A percentile compares a stretch with the other conserved stretches of the same genome.
These are phyloP conservation scores for Spergularia bocconei DNA, from an alignment of 148 eudicot genomes.

Conservation along the genomic window DNA sequence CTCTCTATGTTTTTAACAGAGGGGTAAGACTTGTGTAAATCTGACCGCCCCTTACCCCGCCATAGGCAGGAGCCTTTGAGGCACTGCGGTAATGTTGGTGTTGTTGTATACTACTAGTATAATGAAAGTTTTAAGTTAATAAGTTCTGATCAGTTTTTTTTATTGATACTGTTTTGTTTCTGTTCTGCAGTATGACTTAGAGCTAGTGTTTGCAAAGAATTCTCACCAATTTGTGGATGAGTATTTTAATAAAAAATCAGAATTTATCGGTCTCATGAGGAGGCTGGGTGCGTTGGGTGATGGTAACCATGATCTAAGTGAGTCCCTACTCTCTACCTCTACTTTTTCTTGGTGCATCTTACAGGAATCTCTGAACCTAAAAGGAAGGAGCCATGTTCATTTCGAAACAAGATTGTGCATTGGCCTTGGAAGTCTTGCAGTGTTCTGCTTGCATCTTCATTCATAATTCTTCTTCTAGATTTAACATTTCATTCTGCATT, in stretches of 20 bases:
- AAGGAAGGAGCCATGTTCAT: background rate
- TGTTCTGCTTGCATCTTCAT: background rate
- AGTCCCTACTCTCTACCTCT: constrained; percentile 21
- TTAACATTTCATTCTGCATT: constrained; percentile 5
- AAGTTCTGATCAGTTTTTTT: background rate
- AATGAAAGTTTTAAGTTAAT: background rate
- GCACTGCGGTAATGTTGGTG: background rate
- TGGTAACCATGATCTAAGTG: constrained; percentile 80
- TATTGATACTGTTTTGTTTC: background rate
- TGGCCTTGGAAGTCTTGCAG: background rate
- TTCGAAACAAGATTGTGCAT: background rate
- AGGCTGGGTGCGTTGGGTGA: constrained; percentile 96
- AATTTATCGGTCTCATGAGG: constrained; percentile 82
- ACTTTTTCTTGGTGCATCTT: background rate
- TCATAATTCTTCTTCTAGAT: background rate
- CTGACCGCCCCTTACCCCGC: no score
- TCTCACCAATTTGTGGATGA: constrained; percentile 81
- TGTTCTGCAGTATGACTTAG: constrained; percentile 73
- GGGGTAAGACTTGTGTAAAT: no score
- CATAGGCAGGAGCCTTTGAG: no score
- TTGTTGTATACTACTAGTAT: no score
- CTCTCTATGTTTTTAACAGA: no score
- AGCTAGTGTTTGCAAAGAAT: constrained; percentile 89
- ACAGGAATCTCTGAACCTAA: background rate
- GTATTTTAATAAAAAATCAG: constrained; percentile 83